phyloP scores from a whole-genome alignment of 257 asterid species.

The Fraxinus anomala region DNA sequence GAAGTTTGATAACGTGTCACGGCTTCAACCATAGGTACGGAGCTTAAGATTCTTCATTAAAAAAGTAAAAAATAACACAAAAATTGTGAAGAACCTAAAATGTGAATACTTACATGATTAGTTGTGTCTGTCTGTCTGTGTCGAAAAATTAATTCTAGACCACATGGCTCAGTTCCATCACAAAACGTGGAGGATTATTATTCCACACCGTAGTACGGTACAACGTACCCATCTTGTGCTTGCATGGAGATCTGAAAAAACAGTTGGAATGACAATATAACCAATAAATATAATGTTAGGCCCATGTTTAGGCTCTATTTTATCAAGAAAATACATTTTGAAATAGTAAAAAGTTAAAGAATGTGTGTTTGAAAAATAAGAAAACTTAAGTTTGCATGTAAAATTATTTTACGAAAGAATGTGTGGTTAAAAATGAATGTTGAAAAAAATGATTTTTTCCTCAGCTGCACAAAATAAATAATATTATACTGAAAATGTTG shows the following conservation, averaged over 20 bases:
- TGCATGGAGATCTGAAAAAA: background rate
- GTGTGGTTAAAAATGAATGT: too few species aligned
- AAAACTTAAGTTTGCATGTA: too few species aligned
- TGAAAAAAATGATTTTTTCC: background rate
- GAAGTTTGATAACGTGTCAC: background rate
- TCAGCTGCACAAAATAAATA: background rate
- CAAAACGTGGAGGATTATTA: conserved; percentile 27
- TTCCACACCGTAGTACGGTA: conserved; percentile 27
- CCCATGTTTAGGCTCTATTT: too few species aligned
- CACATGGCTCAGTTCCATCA: background rate
- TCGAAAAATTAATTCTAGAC: background rate
- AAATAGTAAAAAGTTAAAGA: too few species aligned
- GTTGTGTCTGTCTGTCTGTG: conserved; percentile 19
- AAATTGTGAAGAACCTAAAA: conserved; percentile 31
- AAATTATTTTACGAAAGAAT: too few species aligned
- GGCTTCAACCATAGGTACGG: background rate
- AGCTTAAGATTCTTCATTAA: background rate
- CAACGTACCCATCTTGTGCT: conserved; percentile 30
- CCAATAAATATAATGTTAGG: background rate
- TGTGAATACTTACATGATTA: conserved; percentile 18
- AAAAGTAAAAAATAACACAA: background rate
- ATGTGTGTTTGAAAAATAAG: too few species aligned
- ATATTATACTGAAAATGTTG: background rate
- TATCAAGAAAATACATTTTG: too few species aligned
- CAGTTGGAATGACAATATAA: conserved; percentile 8